These are phyloP conservation scores for Vitis rotundifolia DNA, from an alignment of 164 flowering plant species.

Conservation along the genomic window DNA sequence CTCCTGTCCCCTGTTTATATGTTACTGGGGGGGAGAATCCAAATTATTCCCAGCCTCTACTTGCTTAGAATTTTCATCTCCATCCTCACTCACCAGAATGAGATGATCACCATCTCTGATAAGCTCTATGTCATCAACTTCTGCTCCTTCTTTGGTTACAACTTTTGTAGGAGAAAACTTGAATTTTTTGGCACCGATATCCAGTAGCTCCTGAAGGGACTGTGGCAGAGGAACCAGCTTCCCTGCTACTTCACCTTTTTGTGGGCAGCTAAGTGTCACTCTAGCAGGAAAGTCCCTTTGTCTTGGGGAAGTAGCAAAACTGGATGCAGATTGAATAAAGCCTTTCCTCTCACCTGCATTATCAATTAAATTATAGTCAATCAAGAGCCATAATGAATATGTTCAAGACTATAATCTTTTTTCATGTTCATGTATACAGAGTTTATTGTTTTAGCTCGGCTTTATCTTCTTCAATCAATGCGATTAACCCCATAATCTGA, in stretches of 20 bases:
- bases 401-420: too few relatives aligned
- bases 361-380: neutral
- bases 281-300: conserved; percentile 20
- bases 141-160: conserved; percentile 50
- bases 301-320: neutral
- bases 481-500: too few relatives aligned
- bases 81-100: conserved; percentile 28
- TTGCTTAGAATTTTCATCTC: neutral
- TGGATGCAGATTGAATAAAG: conserved; percentile 2
- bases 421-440: too few relatives aligned
- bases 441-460: too few relatives aligned
- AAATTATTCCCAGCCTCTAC: neutral
- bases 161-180: conserved; percentile 35
- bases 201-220: conserved; percentile 42
- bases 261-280: conserved; percentile 50
- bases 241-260: conserved; percentile 30
- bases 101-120: conserved; percentile 67
- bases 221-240: conserved; percentile 46
- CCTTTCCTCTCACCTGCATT: conserved; percentile 20
- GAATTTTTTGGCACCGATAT: conserved; percentile 42
- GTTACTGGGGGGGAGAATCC: too few relatives aligned
- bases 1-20: too few relatives aligned
- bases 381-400: too few relatives aligned
- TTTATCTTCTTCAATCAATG: too few relatives aligned
- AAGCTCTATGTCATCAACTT: conserved; percentile 48